A percentile compares a stretch with the other conserved stretches of the same genome.
phyloP scores from a whole-genome alignment of 192 early-diverging fungal species.

The Coemansia sp. region DNA sequence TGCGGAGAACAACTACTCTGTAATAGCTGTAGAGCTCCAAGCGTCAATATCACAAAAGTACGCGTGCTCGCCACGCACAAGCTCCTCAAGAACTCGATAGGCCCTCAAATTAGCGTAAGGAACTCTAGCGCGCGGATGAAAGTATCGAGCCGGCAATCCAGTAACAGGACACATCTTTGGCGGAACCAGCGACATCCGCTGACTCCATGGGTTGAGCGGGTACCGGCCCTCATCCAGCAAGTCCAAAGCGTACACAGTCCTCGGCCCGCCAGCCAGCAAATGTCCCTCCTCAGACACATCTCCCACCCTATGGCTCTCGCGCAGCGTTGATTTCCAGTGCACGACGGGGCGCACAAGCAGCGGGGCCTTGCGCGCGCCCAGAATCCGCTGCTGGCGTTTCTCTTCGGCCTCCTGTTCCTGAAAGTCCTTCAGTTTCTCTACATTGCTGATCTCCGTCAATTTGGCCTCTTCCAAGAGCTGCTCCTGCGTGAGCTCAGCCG shows the following conservation, averaged over 20 bases:
- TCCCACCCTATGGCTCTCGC: not conserved
- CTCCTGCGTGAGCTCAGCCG: slow-evolving; percentile 35
- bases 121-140: slow-evolving; percentile 43
- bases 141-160: slow-evolving; percentile 40
- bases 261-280: not conserved
- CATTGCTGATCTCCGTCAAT: slow-evolving; percentile 39
- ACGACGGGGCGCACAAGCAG: slow-evolving; percentile 41
- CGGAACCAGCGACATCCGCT: slow-evolving; percentile 4
- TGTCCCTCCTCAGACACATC: not conserved
- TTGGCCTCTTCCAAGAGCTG: slow-evolving; percentile 49
- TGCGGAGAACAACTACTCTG: not conserved
- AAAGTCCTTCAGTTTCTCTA: slow-evolving; percentile 30
- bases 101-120: slow-evolving; percentile 44
- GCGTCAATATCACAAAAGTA: slow-evolving; percentile 34
- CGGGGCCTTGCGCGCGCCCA: slow-evolving; percentile 25
- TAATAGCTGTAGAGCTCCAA: slow-evolving; percentile 35
- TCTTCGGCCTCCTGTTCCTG: slow-evolving; percentile 45
- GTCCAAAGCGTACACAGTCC: slow-evolving; percentile 24
- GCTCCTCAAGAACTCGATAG: slow-evolving; percentile 41
- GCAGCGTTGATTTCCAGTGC: slow-evolving; percentile 29
- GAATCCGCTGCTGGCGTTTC: slow-evolving; percentile 21
- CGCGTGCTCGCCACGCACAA: slow-evolving; percentile 39
- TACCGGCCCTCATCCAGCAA: slow-evolving; percentile 25
- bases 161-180: slow-evolving; percentile 42
- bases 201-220: slow-evolving; percentile 35